Percentiles rank a stretch among this genome's conserved stretches.
These are phyloP conservation scores for Spergularia marina DNA, from an alignment of 148 eudicot genomes.

Conservation along the genomic window DNA sequence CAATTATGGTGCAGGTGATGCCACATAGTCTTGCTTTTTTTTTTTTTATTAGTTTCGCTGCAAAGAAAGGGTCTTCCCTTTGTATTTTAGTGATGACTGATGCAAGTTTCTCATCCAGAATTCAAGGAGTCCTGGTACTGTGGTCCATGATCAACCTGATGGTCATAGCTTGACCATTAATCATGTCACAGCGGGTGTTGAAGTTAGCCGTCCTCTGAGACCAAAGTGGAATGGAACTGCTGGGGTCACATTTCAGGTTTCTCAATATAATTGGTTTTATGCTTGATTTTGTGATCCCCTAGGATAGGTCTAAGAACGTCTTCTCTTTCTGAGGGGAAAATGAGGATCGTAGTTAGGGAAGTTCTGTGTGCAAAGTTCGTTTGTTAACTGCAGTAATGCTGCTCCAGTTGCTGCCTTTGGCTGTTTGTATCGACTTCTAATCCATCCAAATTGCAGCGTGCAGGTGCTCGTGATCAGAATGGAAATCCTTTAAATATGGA, in stretches of 20 bases:
- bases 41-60: background rate
- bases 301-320: no score
- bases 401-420: background rate
- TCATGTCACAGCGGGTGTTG: slow-evolving; percentile 87
- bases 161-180: slow-evolving; percentile 71
- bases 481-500: slow-evolving; percentile 81
- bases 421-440: background rate
- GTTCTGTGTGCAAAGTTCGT: background rate
- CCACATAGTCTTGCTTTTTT: background rate
- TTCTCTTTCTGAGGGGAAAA: background rate
- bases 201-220: slow-evolving; percentile 82
- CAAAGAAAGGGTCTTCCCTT: background rate
- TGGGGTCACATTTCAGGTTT: slow-evolving; percentile 91
- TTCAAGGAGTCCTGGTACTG: slow-evolving; percentile 89
- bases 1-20: slow-evolving; percentile 87
- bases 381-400: background rate
- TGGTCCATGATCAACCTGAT: slow-evolving; percentile 82
- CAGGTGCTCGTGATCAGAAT: slow-evolving; percentile 90
- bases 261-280: background rate
- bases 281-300: no score
- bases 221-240: slow-evolving; percentile 99
- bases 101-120: slow-evolving; percentile 41
- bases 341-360: background rate
- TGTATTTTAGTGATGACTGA: slow-evolving; percentile 5
- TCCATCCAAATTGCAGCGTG: slow-evolving; percentile 48